Evolutionary conservation across 805 yeast species (phyloP).

Genomic region (Tetrapisispora pingtungensis): DNA sequence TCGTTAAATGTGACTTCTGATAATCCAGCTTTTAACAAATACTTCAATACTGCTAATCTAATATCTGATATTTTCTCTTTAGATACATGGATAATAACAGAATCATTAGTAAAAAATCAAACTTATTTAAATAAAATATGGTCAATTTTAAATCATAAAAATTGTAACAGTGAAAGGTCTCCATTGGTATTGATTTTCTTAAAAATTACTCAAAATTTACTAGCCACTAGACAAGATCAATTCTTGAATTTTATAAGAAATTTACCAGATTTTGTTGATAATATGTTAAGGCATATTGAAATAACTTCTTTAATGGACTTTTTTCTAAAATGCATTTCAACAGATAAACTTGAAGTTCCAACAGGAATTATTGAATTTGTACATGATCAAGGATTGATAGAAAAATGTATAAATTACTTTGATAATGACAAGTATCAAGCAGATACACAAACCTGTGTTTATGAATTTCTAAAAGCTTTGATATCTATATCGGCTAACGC

Average conservation of each 20-base stretch:
- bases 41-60: conserved; percentile 19
- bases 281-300: conserved; percentile 65
- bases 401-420: conserved; percentile 57
- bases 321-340: conserved; percentile 74
- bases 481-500: conserved; percentile 93
- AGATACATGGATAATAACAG: conserved; percentile 87
- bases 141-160: conserved; percentile 56
- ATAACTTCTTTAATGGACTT: conserved; percentile 90
- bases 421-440: conserved; percentile 45
- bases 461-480: conserved; percentile 87
- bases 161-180: conserved; percentile 51
- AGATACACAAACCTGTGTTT: conserved; percentile 79
- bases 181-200: conserved; percentile 73
- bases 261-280: conserved; percentile 51
- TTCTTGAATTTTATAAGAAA: conserved; percentile 30
- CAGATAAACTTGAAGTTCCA: conserved; percentile 82
- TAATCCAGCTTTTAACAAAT: conserved; percentile 2
- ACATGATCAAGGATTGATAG: conserved; percentile 62
- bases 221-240: conserved; percentile 56
- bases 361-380: conserved; percentile 80
- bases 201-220: conserved; percentile 77
- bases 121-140: conserved; percentile 60
- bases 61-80: conserved; percentile 74
- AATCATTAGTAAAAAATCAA: conserved; percentile 70
- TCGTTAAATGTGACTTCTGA: conserved; percentile 1